phyloP scores from a whole-genome alignment of 495 filamentous ascomycete genomes.

The Lophiotrema nucula region DNA sequence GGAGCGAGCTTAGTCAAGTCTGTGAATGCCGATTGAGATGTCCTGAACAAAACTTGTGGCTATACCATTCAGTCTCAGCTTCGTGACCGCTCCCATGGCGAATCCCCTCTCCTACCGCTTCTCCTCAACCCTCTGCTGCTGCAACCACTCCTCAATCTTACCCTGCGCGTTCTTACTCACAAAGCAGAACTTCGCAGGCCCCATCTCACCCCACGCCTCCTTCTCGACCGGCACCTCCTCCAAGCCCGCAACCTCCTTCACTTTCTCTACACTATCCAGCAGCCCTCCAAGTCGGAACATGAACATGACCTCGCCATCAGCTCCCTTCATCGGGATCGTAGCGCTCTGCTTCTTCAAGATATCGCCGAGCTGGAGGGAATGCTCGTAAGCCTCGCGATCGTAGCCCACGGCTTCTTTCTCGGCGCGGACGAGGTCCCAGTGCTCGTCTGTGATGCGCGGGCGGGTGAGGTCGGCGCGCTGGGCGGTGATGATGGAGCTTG shows the following conservation, averaged over 20 bases:
- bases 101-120: no score
- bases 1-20: no score
- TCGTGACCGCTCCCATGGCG: no score
- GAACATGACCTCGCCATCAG: neutral
- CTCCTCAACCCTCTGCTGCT: slow-evolving; percentile 11
- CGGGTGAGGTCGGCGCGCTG: slow-evolving; percentile 34
- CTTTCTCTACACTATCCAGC: slow-evolving; percentile 19
- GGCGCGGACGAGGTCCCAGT: slow-evolving; percentile 29
- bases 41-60: no score
- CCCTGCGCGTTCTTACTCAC: slow-evolving; percentile 9
- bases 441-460: slow-evolving; percentile 30
- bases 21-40: no score
- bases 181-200: slow-evolving; percentile 12
- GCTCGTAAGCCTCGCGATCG: slow-evolving; percentile 37
- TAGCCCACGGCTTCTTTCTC: slow-evolving; percentile 28
- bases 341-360: slow-evolving; percentile 29
- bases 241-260: slow-evolving; percentile 24
- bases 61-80: no score
- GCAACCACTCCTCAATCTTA: slow-evolving; percentile 21
- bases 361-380: slow-evolving; percentile 15
- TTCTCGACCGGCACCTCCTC: slow-evolving; percentile 18
- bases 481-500: slow-evolving; percentile 19
- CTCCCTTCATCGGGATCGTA: slow-evolving; percentile 10
- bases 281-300: slow-evolving; percentile 28
- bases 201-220: slow-evolving; percentile 5